Conservation (phyloP, 257 asterid genomes). For the Fraxinus americana region DNA sequence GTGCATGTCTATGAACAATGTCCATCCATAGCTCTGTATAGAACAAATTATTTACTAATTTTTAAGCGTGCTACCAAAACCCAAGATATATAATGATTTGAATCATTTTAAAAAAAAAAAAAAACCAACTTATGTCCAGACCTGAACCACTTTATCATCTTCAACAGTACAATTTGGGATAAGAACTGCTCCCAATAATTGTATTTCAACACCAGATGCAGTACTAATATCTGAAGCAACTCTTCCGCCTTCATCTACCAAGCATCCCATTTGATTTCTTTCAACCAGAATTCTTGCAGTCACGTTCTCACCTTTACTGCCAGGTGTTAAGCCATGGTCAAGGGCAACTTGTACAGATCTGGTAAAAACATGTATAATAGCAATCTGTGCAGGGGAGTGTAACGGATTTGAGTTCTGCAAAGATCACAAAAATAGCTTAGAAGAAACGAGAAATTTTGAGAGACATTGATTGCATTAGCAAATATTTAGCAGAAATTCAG, state of each 20-base stretch:
- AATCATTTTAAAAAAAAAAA: conserved; percentile 16
- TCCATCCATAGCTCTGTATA: background rate
- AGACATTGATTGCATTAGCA: conserved; percentile 14
- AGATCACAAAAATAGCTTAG: conserved; percentile 19
- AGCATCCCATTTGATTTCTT: conserved; percentile 40
- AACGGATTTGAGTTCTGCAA: conserved; percentile 46
- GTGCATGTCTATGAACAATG: background rate
- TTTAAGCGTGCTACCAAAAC: conserved; percentile 12
- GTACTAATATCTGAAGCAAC: conserved; percentile 47
- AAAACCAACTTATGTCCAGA: conserved; percentile 32
- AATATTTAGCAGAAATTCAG: conserved; percentile 22
- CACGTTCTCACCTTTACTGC: conserved; percentile 31
- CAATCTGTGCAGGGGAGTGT: conserved; percentile 58
- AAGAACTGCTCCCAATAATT: conserved; percentile 33
- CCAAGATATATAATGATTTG: conserved; percentile 14
- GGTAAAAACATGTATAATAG: conserved; percentile 50
- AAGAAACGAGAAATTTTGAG: conserved; percentile 15
- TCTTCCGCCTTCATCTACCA: conserved; percentile 43
- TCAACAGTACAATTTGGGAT: conserved; percentile 36
- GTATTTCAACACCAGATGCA: conserved; percentile 45
- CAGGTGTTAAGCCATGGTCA: conserved; percentile 28
- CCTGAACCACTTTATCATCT: conserved; percentile 53
- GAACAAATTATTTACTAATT: conserved; percentile 9
- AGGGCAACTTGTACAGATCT: conserved; percentile 45
- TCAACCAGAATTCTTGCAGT: conserved; percentile 51